phyloP scores from a whole-genome alignment of 352 stramenopile genomes.

The Thalassiosira livingstoniorum region DNA sequence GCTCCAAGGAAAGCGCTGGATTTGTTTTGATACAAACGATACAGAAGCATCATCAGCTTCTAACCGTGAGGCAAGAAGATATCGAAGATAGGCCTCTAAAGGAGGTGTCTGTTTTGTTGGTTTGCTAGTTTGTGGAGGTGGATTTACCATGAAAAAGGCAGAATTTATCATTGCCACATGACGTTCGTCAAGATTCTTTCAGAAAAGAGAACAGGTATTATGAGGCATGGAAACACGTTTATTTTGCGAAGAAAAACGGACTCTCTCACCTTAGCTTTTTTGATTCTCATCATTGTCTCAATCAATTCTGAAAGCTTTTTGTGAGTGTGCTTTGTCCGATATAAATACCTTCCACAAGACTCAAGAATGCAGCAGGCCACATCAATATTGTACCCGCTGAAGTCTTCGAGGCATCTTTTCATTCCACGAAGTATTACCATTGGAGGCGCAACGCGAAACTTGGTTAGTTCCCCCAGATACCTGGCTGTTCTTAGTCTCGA shows the following conservation, averaged over 20 bases:
- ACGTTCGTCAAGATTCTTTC: constrained; percentile 77
- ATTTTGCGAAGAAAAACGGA: constrained; percentile 1
- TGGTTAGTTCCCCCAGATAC: constrained; percentile 96
- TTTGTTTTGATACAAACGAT: constrained; percentile 92
- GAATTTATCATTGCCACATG: constrained; percentile 79
- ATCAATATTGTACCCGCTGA: constrained; percentile 95
- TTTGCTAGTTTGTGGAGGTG: constrained; percentile 60
- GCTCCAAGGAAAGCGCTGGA: constrained; percentile 93
- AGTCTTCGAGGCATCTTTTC: constrained; percentile 94
- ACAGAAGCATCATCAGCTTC: constrained; percentile 90
- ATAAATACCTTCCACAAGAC: constrained; percentile 95
- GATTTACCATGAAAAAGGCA: constrained; percentile 83
- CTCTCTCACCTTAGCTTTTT: constrained; percentile 89
- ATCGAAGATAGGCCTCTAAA: constrained; percentile 89
- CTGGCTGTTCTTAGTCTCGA: constrained; percentile 95
- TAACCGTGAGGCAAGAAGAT: constrained; percentile 92
- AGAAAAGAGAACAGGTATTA: background rate
- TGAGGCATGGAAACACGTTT: constrained; percentile 7
- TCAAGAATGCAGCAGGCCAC: constrained; percentile 96
- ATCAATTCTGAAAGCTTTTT: constrained; percentile 90
- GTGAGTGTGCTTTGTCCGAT: constrained; percentile 94
- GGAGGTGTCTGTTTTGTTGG: constrained; percentile 78
- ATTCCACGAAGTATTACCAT: constrained; percentile 94
- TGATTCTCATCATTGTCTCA: constrained; percentile 95
- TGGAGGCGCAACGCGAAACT: constrained; percentile 95